Evolutionary conservation across 2,329 filamentous ascomycete genomes (phyloP), one percentile per base, ranked within the genome.

Genomic region (Fusarium clavum): DNA sequence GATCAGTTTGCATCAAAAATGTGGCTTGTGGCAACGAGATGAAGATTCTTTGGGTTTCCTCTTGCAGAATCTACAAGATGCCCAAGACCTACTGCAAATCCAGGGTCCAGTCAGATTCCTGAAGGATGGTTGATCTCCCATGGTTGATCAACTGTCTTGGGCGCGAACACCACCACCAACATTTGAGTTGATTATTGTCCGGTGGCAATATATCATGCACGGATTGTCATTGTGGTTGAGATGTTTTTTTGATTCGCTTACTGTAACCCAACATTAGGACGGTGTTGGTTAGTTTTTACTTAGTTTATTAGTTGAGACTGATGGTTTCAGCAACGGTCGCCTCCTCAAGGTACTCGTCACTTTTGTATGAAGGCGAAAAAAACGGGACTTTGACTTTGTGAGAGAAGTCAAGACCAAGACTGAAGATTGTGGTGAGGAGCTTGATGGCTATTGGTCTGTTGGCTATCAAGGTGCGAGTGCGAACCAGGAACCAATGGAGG

Each of bases 251-350:
- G 5, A 22, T 55, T 30, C 22, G 41, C 38, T 30, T 47, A 25
- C 46, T 43, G 30, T 45, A 57, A 66, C 60, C 47, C 53, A 54
- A 60, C 58, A 40, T 18, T 41, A 16, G 24, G 14, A 52, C 18
- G 24, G 32, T 40, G 48, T 27, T 52, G 49, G 49, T 41, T 16
- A 44, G 41, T 29, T 40, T 40, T 4, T 20, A 34, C 16, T 18
- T 34, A 18, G 16, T 34, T 43, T 61, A 61, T 53, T 44, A 51
- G 34, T 48, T 54, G 48, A 54, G 54, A 46, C 43, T 45, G 29
- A 25, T 55, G 30, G 57, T 38, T 55, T 38, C 49, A 74, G 56
- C 45, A 75, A 74, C 68, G 56, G 64, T 72, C 65, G 73, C 73
- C 71, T 60, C 71, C 59, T 64, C 43, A 59, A 61, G 58, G 58